Evolutionary conservation across 495 filamentous ascomycete genomes (phyloP), one percentile per base, ranked within the genome.

Genomic region (Xylaria grammica): DNA sequence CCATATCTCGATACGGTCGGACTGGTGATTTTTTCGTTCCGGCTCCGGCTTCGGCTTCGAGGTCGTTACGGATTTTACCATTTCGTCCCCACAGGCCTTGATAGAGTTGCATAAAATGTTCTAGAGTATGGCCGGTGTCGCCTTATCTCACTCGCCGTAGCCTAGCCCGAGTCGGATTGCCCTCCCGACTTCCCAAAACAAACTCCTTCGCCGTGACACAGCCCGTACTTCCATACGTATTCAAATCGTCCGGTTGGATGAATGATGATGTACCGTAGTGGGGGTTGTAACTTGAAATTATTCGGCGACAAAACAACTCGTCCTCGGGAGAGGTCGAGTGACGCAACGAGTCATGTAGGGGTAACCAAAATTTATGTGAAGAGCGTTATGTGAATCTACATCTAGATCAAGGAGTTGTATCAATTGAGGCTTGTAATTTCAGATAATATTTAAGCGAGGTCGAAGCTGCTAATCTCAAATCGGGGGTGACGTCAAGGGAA

Each of bases 1-100:
- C 74, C 74, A 76, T 38, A 71, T 63, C 17, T 60, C 44, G 38
- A 76, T 73, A 54, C 57, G 61, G 1, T 52, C 38, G n/a, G 59
- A 26, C 17, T 49, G 65, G 8, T 19, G 27, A 15, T 51, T 36
- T n/a, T n/a, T n/a, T n/a, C n/a, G 48, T 32, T 52, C 20, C 54
- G 17, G 46, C 17, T 22, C 20, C 46, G 8, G 58, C 26, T 27
- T 48, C n/a, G 32, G 42, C 42, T 29, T 5, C 27, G 20, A 15
- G 19, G 30, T 8, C 1, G 44, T 27, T 19, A 15, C 29, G 13
- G 13, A 9, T 2, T 52, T 66, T 20, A 62, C 50, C 60, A 62
- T 62, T 32, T 62, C 40, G 40, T 36, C 15, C 38, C 55, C 36
- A 40, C 29, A 42, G 26, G 48, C 29, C 26, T 32, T 54, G 40